A percentile compares a stretch with the other conserved stretches of the same genome.
Evolutionary conservation across 139 green algal species (phyloP).

Genomic region (Coelastrella sp.): DNA sequence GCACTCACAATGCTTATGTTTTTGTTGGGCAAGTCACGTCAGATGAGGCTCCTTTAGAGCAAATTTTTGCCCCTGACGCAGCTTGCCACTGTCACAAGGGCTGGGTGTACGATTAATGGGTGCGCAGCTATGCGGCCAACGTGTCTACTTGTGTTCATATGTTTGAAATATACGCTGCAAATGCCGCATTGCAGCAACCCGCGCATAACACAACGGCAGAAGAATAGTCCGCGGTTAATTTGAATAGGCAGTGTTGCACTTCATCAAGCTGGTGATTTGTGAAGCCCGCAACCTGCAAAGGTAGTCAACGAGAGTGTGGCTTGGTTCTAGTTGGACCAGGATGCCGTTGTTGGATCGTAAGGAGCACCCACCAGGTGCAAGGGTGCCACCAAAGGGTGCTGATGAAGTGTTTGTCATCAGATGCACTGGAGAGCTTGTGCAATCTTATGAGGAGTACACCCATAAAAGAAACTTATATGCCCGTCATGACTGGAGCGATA

Average conservation of each 20-base stretch:
- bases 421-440: slow-evolving; percentile 76
- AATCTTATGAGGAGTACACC: slow-evolving; percentile 70
- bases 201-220: not conserved
- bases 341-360: slow-evolving; percentile 7
- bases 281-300: no score
- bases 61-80: no score
- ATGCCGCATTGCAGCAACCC: not conserved
- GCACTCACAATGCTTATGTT: no score
- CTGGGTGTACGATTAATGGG: no score
- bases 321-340: no score
- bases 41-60: no score
- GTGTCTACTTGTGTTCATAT: no score
- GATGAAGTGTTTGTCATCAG: slow-evolving; percentile 68
- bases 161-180: not conserved
- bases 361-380: slow-evolving; percentile 15
- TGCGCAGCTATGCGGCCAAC: no score
- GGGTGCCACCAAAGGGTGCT: not conserved
- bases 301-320: no score
- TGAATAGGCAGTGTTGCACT: not conserved
- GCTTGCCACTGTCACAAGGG: no score
- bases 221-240: not conserved
- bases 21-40: no score
- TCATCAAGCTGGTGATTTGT: no score
- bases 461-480: slow-evolving; percentile 63
- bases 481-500: slow-evolving; percentile 70